Percentiles rank a stretch among this genome's conserved stretches.
Evolutionary conservation across 768 basidiomycete species (phyloP).

Genomic region (Tulasnella sp.): DNA sequence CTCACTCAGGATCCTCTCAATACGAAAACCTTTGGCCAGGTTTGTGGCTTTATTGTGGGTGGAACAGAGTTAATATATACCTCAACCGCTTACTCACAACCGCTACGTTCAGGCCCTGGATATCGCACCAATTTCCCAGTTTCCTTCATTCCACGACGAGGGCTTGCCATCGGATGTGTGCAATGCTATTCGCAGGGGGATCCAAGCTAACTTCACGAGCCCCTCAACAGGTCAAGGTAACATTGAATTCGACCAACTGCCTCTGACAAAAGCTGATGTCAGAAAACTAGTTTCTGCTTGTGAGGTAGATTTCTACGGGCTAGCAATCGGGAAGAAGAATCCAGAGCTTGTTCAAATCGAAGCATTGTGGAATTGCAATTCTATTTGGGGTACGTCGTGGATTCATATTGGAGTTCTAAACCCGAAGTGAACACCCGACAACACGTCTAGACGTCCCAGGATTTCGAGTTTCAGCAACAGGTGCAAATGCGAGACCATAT

Average conservation of each 20-base stretch:
- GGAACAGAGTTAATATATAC: not conserved
- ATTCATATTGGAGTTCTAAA: not conserved
- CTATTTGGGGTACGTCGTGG: not conserved
- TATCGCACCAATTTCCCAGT: not conserved
- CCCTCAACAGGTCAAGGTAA: not conserved
- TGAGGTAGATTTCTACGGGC: too few relatives aligned
- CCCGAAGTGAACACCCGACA: not conserved
- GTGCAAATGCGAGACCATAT: not conserved
- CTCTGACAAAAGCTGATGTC: not conserved
- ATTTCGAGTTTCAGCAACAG: not conserved
- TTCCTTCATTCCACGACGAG: not conserved
- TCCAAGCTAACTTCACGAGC: not conserved
- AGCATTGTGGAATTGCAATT: not conserved
- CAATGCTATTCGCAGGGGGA: not conserved
- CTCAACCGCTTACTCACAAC: too few relatives aligned
- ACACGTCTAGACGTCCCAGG: not conserved
- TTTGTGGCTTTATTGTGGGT: too few relatives aligned
- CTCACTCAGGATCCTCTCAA: too few relatives aligned
- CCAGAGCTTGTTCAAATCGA: too few relatives aligned
- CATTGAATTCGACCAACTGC: not conserved
- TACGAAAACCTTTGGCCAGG: too few relatives aligned
- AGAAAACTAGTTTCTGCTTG: not conserved
- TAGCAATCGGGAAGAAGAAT: too few relatives aligned
- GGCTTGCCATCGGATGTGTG: not conserved
- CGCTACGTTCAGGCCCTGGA: not conserved